Percentiles rank a stretch among this genome's conserved stretches.
Conservation (phyloP, 805 yeast species). For the Yueomyces sp. region DNA sequence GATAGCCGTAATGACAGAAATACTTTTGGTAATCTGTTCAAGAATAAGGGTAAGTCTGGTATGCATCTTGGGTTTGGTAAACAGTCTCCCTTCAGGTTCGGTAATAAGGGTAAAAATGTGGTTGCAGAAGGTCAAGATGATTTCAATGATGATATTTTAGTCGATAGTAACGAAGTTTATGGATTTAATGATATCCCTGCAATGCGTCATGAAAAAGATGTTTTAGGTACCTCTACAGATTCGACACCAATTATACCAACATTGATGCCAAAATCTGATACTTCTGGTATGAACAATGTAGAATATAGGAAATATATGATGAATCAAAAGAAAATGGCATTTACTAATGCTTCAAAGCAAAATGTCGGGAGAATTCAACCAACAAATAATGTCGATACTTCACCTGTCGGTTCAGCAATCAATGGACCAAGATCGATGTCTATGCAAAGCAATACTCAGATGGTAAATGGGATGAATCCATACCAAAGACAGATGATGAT, state of each 20-base stretch:
- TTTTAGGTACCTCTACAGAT: slow-evolving; percentile 41
- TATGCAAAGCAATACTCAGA: slow-evolving; percentile 13
- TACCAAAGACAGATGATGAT: neutral
- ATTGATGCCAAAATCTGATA: slow-evolving; percentile 21
- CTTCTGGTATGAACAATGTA: slow-evolving; percentile 31
- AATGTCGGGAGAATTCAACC: slow-evolving; percentile 22
- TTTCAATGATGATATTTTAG: slow-evolving; percentile 26
- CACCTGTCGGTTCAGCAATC: neutral
- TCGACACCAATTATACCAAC: slow-evolving; percentile 72
- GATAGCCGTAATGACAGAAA: slow-evolving; percentile 11
- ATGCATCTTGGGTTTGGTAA: slow-evolving; percentile 4
- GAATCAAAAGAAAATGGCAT: slow-evolving; percentile 47
- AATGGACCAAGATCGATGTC: slow-evolving; percentile 33
- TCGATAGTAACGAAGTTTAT: slow-evolving; percentile 26
- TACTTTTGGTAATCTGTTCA: slow-evolving; percentile 15
- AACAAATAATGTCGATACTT: slow-evolving; percentile 1
- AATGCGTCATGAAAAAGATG: slow-evolving; percentile 44
- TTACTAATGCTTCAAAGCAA: slow-evolving; percentile 12
- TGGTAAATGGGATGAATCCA: neutral
- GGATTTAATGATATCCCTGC: slow-evolving; percentile 56
- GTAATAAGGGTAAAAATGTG: slow-evolving; percentile 9
- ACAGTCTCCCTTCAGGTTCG: slow-evolving; percentile 1
- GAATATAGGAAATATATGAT: slow-evolving; percentile 62
- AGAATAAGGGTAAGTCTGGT: slow-evolving; percentile 4
- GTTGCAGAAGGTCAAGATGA: slow-evolving; percentile 26